A percentile compares a stretch with the other conserved stretches of the same genome.
Evolutionary conservation across 2,329 filamentous ascomycete genomes (phyloP).

Genomic region (Microcera coccophila): DNA sequence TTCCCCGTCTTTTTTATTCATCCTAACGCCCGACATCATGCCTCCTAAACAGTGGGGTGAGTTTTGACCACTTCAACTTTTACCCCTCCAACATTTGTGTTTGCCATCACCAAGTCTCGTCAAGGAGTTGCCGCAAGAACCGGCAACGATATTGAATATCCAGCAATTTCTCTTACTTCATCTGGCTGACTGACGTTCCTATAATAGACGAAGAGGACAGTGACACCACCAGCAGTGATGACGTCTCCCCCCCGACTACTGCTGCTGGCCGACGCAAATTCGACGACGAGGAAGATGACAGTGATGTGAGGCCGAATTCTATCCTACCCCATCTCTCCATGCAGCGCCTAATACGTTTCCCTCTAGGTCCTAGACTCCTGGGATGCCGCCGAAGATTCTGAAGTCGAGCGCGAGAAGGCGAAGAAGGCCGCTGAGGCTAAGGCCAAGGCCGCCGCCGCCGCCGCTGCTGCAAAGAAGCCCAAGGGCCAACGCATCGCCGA

Average conservation of each 20-base stretch:
- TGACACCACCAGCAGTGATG: conserved; percentile 34
- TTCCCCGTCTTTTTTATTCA: not conserved
- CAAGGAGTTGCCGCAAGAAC: no score
- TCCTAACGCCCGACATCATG: conserved; percentile 37
- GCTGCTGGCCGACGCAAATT: conserved; percentile 47
- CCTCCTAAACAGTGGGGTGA: conserved; percentile 44
- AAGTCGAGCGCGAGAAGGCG: conserved; percentile 92
- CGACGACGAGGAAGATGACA: conserved; percentile 86
- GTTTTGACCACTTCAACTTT: conserved; percentile 15
- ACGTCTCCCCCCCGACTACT: conserved; percentile 37
- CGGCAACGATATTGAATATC: not conserved
- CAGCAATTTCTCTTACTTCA: conserved; percentile 1
- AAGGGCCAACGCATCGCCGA: conserved; percentile 84
- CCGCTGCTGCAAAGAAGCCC: conserved; percentile 85
- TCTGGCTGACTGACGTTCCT: conserved; percentile 20
- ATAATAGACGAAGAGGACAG: conserved; percentile 39
- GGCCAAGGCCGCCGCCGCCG: conserved; percentile 83
- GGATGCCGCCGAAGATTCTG: conserved; percentile 95
- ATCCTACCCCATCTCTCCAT: not conserved
- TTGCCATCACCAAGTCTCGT: no score
- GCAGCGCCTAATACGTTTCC: not conserved
- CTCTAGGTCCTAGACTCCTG: conserved; percentile 85
- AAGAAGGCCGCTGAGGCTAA: conserved; percentile 82
- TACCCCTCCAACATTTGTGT: not conserved
- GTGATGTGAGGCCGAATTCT: conserved; percentile 60